Evolutionary conservation across 176 grass and related monocot genomes (phyloP).

Genomic region (Aegilops sharonensis): DNA sequence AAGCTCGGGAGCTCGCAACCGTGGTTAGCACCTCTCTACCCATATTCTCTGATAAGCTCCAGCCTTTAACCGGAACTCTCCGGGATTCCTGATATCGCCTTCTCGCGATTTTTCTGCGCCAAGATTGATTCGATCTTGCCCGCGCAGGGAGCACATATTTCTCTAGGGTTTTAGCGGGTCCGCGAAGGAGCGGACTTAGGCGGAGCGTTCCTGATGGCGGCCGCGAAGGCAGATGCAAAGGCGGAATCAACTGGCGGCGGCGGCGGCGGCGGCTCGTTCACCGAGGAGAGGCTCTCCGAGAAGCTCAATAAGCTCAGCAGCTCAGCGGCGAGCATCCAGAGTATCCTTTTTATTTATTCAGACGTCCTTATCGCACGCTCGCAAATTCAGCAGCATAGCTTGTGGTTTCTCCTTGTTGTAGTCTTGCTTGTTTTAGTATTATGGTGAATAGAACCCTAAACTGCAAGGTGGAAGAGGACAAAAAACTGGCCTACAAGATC

Average conservation of each 20-base stretch:
- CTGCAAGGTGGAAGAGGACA: conserved; percentile 6
- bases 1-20: conserved; percentile 17
- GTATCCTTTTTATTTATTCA: conserved; percentile 62
- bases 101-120: neutral
- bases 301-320: conserved; percentile 89
- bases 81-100: conserved; percentile 18
- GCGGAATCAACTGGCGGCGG: conserved; percentile 16
- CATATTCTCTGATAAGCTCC: neutral
- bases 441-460: conserved; percentile 11
- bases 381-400: neutral
- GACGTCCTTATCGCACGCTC: neutral
- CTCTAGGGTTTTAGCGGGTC: conserved; percentile 3
- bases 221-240: conserved; percentile 30
- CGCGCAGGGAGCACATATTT: neutral
- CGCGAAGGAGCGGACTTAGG: neutral
- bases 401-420: neutral
- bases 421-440: conserved; percentile 10
- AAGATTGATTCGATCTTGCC: conserved; percentile 35
- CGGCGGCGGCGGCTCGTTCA: conserved; percentile 49
- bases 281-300: conserved; percentile 71
- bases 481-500: neutral
- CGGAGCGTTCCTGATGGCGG: conserved; percentile 30
- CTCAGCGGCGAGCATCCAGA: conserved; percentile 87
- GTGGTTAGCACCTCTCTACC: conserved; percentile 3
- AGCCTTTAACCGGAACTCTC: neutral